Percentiles rank a stretch among this genome's conserved stretches.
Conservation (phyloP, 805 yeast genomes). For the Candida adriatica region DNA sequence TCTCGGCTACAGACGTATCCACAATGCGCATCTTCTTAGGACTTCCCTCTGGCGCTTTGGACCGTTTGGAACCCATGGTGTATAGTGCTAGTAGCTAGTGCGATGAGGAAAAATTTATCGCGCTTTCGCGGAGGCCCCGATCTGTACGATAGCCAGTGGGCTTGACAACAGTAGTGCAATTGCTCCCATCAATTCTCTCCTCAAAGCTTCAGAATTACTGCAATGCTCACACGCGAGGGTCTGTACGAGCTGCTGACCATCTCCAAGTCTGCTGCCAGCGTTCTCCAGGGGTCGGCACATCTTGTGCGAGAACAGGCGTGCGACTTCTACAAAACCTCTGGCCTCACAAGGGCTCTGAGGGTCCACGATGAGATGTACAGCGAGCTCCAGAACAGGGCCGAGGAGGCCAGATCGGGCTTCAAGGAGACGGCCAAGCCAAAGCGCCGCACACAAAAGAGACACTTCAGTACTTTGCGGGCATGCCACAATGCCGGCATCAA, state of each 20-base stretch:
- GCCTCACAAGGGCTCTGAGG: constrained; percentile 17
- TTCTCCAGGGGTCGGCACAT: constrained; percentile 9
- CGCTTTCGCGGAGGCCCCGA: no score
- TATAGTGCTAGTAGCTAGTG: no score
- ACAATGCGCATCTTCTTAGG: constrained; percentile 42
- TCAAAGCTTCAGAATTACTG: no score
- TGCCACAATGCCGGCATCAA: constrained; percentile 1
- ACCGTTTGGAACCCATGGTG: constrained; percentile 9
- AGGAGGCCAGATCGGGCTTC: constrained; percentile 5
- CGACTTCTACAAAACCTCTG: constrained; percentile 18
- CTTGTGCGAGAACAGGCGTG: constrained; percentile 10
- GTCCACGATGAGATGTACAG: constrained; percentile 22
- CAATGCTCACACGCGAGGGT: constrained; percentile 17
- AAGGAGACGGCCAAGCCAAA: no score
- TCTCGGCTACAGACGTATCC: constrained; percentile 51
- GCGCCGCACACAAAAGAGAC: no score
- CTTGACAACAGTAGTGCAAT: no score
- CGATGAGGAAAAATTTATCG: no score
- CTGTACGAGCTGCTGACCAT: constrained; percentile 16
- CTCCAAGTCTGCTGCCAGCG: constrained; percentile 12
- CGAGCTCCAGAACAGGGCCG: constrained; percentile 9
- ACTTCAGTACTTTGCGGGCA: constrained; percentile 2
- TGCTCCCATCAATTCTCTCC: no score
- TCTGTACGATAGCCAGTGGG: no score
- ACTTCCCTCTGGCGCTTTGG: constrained; percentile 30